Evolutionary conservation across 352 stramenopile species (phyloP), one percentile per base, ranked within the genome.

Genomic region (Phytopythium boreale): DNA sequence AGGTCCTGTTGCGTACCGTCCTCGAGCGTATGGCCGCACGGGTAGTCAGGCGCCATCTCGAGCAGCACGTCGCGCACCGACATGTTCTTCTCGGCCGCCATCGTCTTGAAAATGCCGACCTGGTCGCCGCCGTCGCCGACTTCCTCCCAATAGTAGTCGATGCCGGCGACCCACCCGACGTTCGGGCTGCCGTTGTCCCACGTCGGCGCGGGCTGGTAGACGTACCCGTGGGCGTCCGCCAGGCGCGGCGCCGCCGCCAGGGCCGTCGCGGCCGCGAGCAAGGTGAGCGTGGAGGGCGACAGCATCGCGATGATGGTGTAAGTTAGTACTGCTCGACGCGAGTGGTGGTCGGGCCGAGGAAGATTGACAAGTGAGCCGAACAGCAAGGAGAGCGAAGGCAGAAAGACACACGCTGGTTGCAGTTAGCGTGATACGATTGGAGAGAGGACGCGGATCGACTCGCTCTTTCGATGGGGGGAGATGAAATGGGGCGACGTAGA

Each of bases 21-120:
- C 14, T 61, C 50, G 2, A 49, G 59, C 12, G 73, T 78, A 58
- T 78, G 65, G 44, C 76, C 76, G 47, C 75, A 84, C 43, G 58
- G 69, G 37, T 68, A 53, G 49, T 67, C 62, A 43, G 61, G 67
- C 36, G 62, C 65, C 74, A 74, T 77, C 19, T 75, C 62, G 17
- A 78, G 59, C 36, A 78, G 64, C 12, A 76, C 66, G 53, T 77
- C 74, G 12, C 65, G 67, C 29, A 81, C 64, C 17, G 46, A 46
- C 65, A 76, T 67, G n/a, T 61, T 63, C 22, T 72, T 72, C 59
- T 77, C 59, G 36, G 64, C 63, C 17, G 71, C 60, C 61, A 77
- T 67, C 1, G 56, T 69, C 55, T 71, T 70, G 55, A 66, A 77
- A 34, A 55, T 69, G 44, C 64, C 68, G 49, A 68, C 53, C 67